Evolutionary conservation across 257 asterid species (phyloP).

Genomic region (Gentiana macrophylla): DNA sequence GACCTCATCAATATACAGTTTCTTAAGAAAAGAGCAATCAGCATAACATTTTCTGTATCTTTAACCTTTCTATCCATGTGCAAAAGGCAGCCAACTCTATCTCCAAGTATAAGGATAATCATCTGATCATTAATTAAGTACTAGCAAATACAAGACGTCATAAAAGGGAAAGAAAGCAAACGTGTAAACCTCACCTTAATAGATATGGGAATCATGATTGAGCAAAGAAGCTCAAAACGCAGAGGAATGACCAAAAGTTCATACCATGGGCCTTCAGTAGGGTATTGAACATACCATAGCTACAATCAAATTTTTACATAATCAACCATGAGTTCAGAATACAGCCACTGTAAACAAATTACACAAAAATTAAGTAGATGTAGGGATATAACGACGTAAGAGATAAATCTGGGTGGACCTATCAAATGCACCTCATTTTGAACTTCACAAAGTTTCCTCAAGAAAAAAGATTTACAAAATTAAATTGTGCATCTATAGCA

Average conservation of each 20-base stretch:
- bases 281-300: constrained; percentile 96
- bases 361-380: too few relatives aligned
- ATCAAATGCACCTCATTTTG: too few relatives aligned
- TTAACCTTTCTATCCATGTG: too few relatives aligned
- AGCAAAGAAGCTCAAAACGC: constrained; percentile 97
- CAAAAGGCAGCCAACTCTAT: neutral
- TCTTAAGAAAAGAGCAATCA: too few relatives aligned
- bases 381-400: too few relatives aligned
- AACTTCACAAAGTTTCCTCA: too few relatives aligned
- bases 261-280: constrained; percentile 96
- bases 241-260: constrained; percentile 94
- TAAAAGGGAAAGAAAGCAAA: constrained; percentile 4
- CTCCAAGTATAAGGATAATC: neutral
- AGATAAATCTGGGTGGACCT: too few relatives aligned
- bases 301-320: constrained; percentile 28
- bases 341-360: neutral
- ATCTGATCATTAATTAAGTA: neutral
- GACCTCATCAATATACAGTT: too few relatives aligned
- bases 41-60: too few relatives aligned
- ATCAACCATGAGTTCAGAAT: constrained; percentile 12
- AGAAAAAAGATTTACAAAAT: too few relatives aligned
- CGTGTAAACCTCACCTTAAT: constrained; percentile 59
- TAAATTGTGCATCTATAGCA: too few relatives aligned
- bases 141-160: constrained; percentile 3
- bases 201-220: constrained; percentile 98